Conservation (phyloP, 495 filamentous ascomycete species). For the Pseudoneurospora amorphoporcata region DNA sequence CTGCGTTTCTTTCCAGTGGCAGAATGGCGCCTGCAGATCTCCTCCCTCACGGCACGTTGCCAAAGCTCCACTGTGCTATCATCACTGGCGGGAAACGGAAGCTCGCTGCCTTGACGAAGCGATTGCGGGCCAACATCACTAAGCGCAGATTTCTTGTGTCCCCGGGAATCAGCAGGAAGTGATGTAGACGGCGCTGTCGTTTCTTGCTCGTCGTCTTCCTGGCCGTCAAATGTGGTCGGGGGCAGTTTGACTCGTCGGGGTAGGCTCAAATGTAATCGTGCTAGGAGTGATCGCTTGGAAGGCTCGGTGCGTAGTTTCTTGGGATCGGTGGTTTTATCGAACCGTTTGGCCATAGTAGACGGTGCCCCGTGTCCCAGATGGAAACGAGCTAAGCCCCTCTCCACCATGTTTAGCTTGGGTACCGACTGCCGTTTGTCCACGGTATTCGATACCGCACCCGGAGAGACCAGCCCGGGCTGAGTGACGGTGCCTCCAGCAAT, state of each 20-base stretch:
- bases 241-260: constrained; percentile 17
- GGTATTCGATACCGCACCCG: constrained; percentile 8
- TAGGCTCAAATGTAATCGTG: constrained; percentile 23
- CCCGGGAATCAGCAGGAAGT: not conserved
- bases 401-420: constrained; percentile 16
- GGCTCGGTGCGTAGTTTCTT: constrained; percentile 1
- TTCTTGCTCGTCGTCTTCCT: not conserved
- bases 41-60: constrained; percentile 13
- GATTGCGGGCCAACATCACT: not conserved
- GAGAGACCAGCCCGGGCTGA: not conserved
- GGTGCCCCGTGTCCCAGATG: constrained; percentile 19
- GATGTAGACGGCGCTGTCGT: not conserved
- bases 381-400: constrained; percentile 23
- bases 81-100: constrained; percentile 5
- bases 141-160: not conserved
- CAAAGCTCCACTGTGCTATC: constrained; percentile 13
- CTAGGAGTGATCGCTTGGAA: constrained; percentile 21
- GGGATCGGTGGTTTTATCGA: constrained; percentile 19
- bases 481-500: not conserved
- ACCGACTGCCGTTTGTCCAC: constrained; percentile 15
- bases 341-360: constrained; percentile 19
- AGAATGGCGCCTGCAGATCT: constrained; percentile 12
- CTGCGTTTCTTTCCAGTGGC: constrained; percentile 4
- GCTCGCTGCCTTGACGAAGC: not conserved
- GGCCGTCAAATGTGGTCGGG: constrained; percentile 11